Base-by-base conservation (phyloP, 2,329 filamentous ascomycete genomes). In the Purpureocillium takamizusanense region DNA sequence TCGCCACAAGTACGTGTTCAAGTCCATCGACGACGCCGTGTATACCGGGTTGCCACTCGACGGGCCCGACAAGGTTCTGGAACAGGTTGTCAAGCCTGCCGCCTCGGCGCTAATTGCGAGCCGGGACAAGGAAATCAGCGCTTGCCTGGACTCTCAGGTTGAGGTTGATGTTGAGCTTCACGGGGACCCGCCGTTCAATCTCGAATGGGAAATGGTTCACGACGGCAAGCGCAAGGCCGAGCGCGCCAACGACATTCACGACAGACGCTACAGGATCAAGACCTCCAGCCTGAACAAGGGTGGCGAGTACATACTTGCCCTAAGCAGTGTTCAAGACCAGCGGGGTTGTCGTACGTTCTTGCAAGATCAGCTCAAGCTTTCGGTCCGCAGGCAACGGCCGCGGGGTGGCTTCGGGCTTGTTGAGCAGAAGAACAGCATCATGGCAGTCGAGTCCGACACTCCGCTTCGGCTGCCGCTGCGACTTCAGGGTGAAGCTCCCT, bases 121-220 rank as follows among this genome's bases (percentile, higher is more conserved):
- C 18, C 66, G 69, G 7, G 65, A 70, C 15, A 65, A 69, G 29
- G 64, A 63, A 16, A 70, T 78, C 43, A 80, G 76, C 50, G 79
- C 84, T 35, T 98, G 92, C 55, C 82, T 97, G 39, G 87, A 92
- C 42, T 82, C 94, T 40, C 72, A 81, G 15, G 78, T 89, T 7
- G 75, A 81, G 25, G 77, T 92, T 21, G 78, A 86, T 40, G 78
- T 95, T 30, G 62, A 72, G 37, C 74, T 97, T 31, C 69, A 78
- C 33, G 92, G 94, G 31, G 88, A 97, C 51, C 73, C 81, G 14
- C 92, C 94, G 0, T 97, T 90, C 70, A 83, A 73, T 16, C 65
- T 98, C 30, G 88, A 97, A 55, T 98, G 94, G 66, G 92, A 97
- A 60, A 68, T 95, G 31, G 76, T 95, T 7, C 86, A 97, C 60